Evolutionary conservation across 352 stramenopile genomes (phyloP), one percentile per base, ranked within the genome.

Genomic region (Pythium aphanidermatum): DNA sequence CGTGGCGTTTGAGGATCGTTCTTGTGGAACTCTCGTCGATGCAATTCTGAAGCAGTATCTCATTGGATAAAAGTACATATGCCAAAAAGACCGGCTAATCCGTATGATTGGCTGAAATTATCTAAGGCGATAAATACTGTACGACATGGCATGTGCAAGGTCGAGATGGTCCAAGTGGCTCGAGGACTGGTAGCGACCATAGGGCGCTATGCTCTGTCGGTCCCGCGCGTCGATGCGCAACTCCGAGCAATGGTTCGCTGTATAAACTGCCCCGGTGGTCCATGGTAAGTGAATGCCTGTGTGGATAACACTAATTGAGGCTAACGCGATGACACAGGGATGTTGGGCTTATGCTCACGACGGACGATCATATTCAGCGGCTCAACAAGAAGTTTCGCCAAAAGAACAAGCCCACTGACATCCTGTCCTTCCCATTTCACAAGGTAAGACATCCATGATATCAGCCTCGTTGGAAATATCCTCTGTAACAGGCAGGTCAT

Each of bases 341-440:
- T 46, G 58, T 88, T 19, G 74, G 75, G 19, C 67, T 93, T 28
- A 86, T 89, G 70, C 65, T 93, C 38, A 93, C 78, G 21, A 91
- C 70, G 20, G 63, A 90, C 42, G 52, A 69, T 16, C 78, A 90
- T 55, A 83, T 93, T 28, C 76, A 76, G 39, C 70, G 65, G 13
- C 63, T 93, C 36, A 93, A 93, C 46, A 70, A 67, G 24, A 68
- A 59, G 45, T 83, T 69, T 35, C 78, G 78, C 16, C 65, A 85
- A 44, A 87, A 90, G 58, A 70, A 93, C 55, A 86, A 81, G 27
- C 65, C 78, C 8, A 93, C 78, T 8, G 76, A 93, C 42, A 85
- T 91, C 38, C 54, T 93, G 14, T 93, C 81, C 13, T 91, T 91
- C 49, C 78, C 81, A 9, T 74, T 74, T 46, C 76, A 90, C 66